Conservation (phyloP, 805 yeast species). For the Wickerhamiella azymoides region DNA sequence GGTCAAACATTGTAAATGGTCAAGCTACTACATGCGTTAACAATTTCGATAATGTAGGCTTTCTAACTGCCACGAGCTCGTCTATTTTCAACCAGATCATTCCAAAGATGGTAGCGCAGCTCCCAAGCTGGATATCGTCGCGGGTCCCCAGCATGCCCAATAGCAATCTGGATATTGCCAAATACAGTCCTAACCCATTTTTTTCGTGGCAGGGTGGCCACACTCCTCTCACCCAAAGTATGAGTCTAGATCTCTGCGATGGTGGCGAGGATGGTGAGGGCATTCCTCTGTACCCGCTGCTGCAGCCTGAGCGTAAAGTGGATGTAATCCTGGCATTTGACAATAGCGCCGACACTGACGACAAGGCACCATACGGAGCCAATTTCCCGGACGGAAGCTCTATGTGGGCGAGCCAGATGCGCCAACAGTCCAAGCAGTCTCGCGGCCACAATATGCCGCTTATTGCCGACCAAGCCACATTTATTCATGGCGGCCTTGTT, state of each 20-base stretch:
- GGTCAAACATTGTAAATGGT: slow-evolving; percentile 21
- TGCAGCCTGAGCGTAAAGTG: slow-evolving; percentile 45
- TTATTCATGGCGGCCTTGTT: slow-evolving; percentile 33
- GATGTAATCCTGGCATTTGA: slow-evolving; percentile 48
- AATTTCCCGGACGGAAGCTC: slow-evolving; percentile 49
- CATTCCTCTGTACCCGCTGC: slow-evolving; percentile 51
- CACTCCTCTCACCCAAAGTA: slow-evolving; percentile 9
- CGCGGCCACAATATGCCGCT: slow-evolving; percentile 20
- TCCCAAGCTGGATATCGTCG: background rate
- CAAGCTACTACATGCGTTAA: slow-evolving; percentile 34
- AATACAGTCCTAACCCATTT: background rate
- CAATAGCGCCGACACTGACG: slow-evolving; percentile 25
- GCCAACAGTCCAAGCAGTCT: slow-evolving; percentile 19
- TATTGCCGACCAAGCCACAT: slow-evolving; percentile 29
- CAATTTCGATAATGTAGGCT: slow-evolving; percentile 74
- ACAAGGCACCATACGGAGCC: slow-evolving; percentile 51
- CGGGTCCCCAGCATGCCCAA: slow-evolving; percentile 20
- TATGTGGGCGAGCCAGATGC: slow-evolving; percentile 18
- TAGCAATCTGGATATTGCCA: slow-evolving; percentile 37
- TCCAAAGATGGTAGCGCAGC: background rate
- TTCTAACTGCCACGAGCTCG: slow-evolving; percentile 68
- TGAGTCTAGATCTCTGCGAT: slow-evolving; percentile 28
- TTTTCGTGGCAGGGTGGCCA: slow-evolving; percentile 18
- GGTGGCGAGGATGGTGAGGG: slow-evolving; percentile 74
- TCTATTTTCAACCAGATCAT: slow-evolving; percentile 47